Percentiles rank a stretch among this genome's conserved stretches.
phyloP scores from a whole-genome alignment of 2,329 filamentous ascomycete genomes.

The Verticillium alfalfae region DNA sequence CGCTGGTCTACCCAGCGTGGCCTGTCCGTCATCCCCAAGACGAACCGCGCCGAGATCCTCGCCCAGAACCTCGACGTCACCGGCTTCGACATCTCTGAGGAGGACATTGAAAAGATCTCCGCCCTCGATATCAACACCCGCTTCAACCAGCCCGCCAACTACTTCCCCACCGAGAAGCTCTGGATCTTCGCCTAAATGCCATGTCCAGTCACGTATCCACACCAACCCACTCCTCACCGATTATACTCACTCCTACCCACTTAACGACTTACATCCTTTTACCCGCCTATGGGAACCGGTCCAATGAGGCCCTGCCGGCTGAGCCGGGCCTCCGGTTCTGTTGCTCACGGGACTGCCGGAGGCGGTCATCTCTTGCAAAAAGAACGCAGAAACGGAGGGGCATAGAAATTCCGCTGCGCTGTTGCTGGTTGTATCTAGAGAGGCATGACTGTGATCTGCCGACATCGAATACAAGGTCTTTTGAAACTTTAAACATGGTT shows the following conservation, averaged over 20 bases:
- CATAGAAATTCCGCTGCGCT: background rate
- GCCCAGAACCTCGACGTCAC: slow-evolving; percentile 62
- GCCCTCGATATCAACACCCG: slow-evolving; percentile 60
- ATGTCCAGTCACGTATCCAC: background rate
- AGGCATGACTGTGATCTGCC: background rate
- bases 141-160: slow-evolving; percentile 72
- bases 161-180: slow-evolving; percentile 50
- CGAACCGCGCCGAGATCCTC: slow-evolving; percentile 47
- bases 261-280: background rate
- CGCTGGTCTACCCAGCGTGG: slow-evolving; percentile 83
- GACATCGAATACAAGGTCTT: background rate
- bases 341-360: background rate
- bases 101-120: slow-evolving; percentile 63
- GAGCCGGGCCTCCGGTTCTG: background rate
- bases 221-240: background rate
- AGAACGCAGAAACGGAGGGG: background rate
- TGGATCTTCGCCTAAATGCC: slow-evolving; percentile 49
- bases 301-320: background rate
- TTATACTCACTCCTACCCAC: background rate
- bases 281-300: background rate
- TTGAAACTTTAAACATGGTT: background rate
- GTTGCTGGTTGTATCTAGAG: background rate
- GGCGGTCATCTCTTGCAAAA: background rate
- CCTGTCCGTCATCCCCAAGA: slow-evolving; percentile 79
- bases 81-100: slow-evolving; percentile 58